phyloP scores from a whole-genome alignment of 2,329 filamentous ascomycete species.

The Phaeophleospora eucalypticola region DNA sequence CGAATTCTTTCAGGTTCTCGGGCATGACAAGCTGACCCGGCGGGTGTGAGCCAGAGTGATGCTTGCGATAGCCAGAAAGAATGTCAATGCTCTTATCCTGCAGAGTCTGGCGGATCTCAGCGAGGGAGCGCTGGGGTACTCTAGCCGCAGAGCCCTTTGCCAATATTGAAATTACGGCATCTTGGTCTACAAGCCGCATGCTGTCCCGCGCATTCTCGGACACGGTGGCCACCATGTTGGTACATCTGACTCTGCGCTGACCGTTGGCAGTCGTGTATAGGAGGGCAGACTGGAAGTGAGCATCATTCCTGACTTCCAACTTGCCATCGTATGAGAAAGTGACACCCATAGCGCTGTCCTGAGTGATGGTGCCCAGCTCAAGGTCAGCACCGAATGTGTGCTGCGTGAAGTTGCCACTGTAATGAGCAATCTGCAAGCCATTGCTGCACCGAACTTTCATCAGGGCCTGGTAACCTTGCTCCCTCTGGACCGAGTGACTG shows the following conservation, averaged over 20 bases:
- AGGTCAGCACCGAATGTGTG: conserved; percentile 93
- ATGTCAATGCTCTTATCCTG: conserved; percentile 93
- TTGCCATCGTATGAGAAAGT: conserved; percentile 96
- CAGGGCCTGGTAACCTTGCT: conserved; percentile 90
- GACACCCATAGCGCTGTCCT: conserved; percentile 88
- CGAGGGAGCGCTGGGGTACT: conserved; percentile 66
- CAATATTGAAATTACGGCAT: conserved; percentile 81
- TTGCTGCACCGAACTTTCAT: conserved; percentile 99
- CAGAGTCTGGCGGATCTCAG: conserved; percentile 77
- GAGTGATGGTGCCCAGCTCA: conserved; percentile 86
- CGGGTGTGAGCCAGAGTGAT: conserved; percentile 81
- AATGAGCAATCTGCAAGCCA: conserved; percentile 86
- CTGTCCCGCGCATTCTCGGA: conserved; percentile 76
- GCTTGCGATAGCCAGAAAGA: conserved; percentile 85
- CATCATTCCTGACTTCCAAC: conserved; percentile 91
- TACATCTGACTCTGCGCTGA: conserved; percentile 84
- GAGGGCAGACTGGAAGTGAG: conserved; percentile 92
- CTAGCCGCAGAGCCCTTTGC: conserved; percentile 93
- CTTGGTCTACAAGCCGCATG: conserved; percentile 93
- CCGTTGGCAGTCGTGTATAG: conserved; percentile 90
- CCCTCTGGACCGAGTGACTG: conserved; percentile 76
- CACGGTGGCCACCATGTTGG: conserved; percentile 88
- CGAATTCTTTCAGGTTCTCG: conserved; percentile 91
- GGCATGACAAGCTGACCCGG: conserved; percentile 91
- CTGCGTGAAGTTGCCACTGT: conserved; percentile 94